Base-by-base conservation (phyloP, 768 basidiomycete species). In the Leccinellum luteum region DNA sequence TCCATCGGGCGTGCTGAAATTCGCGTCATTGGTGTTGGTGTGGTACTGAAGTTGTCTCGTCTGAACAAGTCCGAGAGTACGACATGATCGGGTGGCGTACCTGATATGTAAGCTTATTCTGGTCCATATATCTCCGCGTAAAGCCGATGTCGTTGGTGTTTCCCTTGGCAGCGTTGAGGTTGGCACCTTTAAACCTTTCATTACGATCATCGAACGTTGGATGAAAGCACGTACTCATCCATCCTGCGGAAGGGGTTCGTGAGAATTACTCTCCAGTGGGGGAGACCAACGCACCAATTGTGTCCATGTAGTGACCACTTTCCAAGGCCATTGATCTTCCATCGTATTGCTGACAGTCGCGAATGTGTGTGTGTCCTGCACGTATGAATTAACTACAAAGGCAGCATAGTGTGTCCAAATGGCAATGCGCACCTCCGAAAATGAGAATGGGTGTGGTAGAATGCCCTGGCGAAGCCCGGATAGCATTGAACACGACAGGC, bases 271-370 rank as follows among this genome's bases (percentile, higher is more conserved):
- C 2, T 21, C 4, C 28, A 31, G 23, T 19, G 4, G 27, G 28
- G 41, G 19, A 0, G 15, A 12, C 6, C 12, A 13, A 52, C 81
- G 13, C 50, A 88, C 91, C 92, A 54, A 95, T 76, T 10, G 94
- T 97, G 74, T 97, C 94, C 87, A 96, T 90, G 68, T 95, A 96
- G 23, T 92, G 78, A 17, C 94, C 90, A 61, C 90, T 88, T 65
- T 92, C 90, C 59, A 94, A 68, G 2, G 87, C 63, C 59, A 69
- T 64, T 21, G 63, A 30, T 30, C 62, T 64, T 38, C 58, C 58
- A 48, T 69, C 60, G 17, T 64, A 69, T n/a, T 64, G 64, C 17
- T 64, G 67, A 48, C 66, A 69, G 35, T 69, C 62, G n/a, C 67
- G 67, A 35, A 67, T 59, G 21, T 69, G 67, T 49, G 0, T 78